Conservation (phyloP, 1,284 basidiomycete species). For the Afroboletus lepidellus region DNA sequence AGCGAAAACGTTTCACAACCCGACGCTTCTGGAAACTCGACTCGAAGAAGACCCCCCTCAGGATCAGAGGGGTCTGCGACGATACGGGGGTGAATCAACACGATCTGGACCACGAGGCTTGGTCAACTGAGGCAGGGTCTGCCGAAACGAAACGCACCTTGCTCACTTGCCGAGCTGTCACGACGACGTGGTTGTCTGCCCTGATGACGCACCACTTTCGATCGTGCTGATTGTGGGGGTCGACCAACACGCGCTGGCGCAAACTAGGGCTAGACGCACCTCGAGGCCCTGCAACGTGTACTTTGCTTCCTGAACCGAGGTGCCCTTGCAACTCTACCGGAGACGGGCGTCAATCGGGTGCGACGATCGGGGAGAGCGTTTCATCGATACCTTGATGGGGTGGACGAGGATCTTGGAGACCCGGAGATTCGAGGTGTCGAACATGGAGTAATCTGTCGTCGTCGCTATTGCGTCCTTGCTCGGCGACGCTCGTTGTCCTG, state of each 20-base stretch:
- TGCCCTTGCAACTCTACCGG: conserved; percentile 60
- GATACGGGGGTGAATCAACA: conserved; percentile 61
- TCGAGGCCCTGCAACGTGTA: conserved; percentile 66
- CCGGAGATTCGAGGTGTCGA: conserved; percentile 39
- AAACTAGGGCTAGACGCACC: conserved; percentile 37
- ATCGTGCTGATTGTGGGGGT: conserved; percentile 49
- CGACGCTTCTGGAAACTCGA: conserved; percentile 59
- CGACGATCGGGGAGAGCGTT: conserved; percentile 1
- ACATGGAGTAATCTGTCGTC: conserved; percentile 16
- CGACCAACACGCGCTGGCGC: background rate
- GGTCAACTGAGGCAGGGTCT: background rate
- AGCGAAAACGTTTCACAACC: conserved; percentile 54
- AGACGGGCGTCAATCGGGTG: conserved; percentile 1
- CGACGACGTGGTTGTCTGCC: conserved; percentile 46
- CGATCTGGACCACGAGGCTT: conserved; percentile 48
- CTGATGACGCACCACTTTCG: conserved; percentile 69
- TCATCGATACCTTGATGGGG: conserved; percentile 57
- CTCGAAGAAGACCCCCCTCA: conserved; percentile 46
- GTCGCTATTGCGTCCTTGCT: background rate
- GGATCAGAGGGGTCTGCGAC: conserved; percentile 43
- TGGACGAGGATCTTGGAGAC: conserved; percentile 64
- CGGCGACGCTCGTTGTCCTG: conserved; percentile 4
- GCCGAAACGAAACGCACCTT: conserved; percentile 44
- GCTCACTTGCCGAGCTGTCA: conserved; percentile 63
- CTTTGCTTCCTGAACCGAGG: conserved; percentile 50